Conservation (phyloP, 139 green algal species). For the Micromonas pusilla region DNA sequence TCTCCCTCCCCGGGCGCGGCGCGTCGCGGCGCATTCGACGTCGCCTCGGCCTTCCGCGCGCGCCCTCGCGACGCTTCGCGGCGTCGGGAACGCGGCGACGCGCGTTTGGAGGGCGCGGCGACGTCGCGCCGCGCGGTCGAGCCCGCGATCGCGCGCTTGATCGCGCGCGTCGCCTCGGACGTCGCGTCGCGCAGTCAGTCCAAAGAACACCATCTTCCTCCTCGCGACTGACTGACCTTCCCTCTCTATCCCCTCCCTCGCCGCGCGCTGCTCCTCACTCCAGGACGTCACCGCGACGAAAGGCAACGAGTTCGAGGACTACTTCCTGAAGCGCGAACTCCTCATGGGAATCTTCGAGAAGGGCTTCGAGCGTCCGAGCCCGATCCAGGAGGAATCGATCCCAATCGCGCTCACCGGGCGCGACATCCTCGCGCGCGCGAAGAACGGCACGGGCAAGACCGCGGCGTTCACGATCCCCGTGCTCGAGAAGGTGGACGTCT, state of each 20-base stretch:
- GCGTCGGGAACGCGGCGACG: too few species aligned
- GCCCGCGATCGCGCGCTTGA: too few species aligned
- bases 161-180: too few species aligned
- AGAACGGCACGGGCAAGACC: conserved; percentile 99
- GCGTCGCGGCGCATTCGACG: too few species aligned
- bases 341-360: conserved; percentile 99
- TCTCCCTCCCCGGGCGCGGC: too few species aligned
- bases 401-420: conserved; percentile 92
- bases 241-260: not conserved
- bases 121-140: too few species aligned
- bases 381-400: conserved; percentile 91
- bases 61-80: too few species aligned
- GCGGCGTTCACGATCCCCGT: conserved; percentile 97
- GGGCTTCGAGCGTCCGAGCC: conserved; percentile 74
- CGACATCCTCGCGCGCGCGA: conserved; percentile 96
- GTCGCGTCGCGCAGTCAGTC: too few species aligned
- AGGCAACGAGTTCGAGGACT: conserved; percentile 98
- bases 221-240: not conserved
- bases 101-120: too few species aligned
- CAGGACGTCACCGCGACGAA: conserved; percentile 98
- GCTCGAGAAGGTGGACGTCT: conserved; percentile 85
- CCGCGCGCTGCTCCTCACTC: not conserved
- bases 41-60: too few species aligned
- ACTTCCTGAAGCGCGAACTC: conserved; percentile 94
- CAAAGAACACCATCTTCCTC: too few species aligned